Conservation (phyloP, 345 rosid genomes). For the Citrus trifoliata region DNA sequence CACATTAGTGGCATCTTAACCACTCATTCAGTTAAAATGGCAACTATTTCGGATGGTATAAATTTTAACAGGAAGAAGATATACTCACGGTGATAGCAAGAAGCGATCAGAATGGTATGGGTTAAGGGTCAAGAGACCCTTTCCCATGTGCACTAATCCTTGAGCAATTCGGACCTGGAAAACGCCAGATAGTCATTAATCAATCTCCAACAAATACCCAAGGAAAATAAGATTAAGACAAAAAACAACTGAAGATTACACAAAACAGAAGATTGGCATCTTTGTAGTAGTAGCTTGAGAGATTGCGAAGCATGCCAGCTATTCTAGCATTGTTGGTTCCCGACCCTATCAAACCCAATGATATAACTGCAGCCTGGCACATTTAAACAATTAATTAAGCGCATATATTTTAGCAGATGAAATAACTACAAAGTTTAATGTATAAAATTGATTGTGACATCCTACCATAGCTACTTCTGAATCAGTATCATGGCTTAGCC, state of each 20-base stretch:
- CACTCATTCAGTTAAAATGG: background rate
- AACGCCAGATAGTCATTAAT: slow-evolving; percentile 15
- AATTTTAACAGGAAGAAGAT: background rate
- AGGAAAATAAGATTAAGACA: background rate
- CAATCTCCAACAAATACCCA: background rate
- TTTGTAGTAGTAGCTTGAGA: slow-evolving; percentile 91
- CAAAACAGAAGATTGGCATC: slow-evolving; percentile 88
- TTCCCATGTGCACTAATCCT: slow-evolving; percentile 91
- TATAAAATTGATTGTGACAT: slow-evolving; percentile 11
- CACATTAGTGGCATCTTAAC: background rate
- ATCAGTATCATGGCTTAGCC: slow-evolving; percentile 96
- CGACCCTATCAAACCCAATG: slow-evolving; percentile 92
- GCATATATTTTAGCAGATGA: background rate
- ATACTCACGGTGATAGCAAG: slow-evolving; percentile 81
- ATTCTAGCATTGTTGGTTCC: slow-evolving; percentile 97
- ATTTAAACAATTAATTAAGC: slow-evolving; percentile 19
- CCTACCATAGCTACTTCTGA: slow-evolving; percentile 96
- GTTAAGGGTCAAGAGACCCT: slow-evolving; percentile 84
- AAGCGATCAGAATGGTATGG: slow-evolving; percentile 94
- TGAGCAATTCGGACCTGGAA: slow-evolving; percentile 92
- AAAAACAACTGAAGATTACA: slow-evolving; percentile 39
- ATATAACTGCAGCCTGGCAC: slow-evolving; percentile 81
- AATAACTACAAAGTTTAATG: background rate
- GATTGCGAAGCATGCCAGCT: slow-evolving; percentile 96
- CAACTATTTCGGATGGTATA: background rate